Percentiles rank a stretch among this genome's conserved stretches.
phyloP scores from a whole-genome alignment of 192 early-diverging fungal species.

The Mortierella alpina region DNA sequence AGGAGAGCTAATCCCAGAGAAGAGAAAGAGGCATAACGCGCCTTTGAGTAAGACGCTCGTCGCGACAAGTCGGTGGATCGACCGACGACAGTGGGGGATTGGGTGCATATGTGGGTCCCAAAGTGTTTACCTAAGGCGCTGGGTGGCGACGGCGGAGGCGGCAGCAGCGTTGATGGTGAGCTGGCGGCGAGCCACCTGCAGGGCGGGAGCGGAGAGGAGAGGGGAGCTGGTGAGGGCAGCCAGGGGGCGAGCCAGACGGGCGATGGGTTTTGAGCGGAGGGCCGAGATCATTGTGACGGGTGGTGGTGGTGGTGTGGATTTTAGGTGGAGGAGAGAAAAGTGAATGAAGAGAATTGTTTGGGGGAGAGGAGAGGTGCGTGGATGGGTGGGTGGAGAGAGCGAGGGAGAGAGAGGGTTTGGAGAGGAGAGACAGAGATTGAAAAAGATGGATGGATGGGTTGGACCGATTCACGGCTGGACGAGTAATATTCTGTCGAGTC shows the following conservation, averaged over 20 bases:
- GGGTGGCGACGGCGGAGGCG: constrained; percentile 27
- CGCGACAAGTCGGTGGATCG: not conserved
- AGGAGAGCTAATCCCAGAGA: constrained; percentile 29
- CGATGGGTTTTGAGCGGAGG: constrained; percentile 51
- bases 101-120: not conserved
- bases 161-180: constrained; percentile 49
- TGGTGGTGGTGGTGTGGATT: not conserved
- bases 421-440: constrained; percentile 1
- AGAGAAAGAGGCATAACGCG: not conserved
- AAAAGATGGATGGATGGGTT: constrained; percentile 13
- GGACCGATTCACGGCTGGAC: not conserved
- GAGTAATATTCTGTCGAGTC: not conserved
- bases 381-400: not conserved
- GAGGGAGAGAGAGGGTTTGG: not conserved
- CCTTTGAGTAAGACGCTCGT: not conserved
- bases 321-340: not conserved
- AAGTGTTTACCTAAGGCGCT: constrained; percentile 41
- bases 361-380: not conserved
- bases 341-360: no score
- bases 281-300: constrained; percentile 48
- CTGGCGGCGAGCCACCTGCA: constrained; percentile 38
- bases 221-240: constrained; percentile 38
- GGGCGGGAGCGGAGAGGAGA: constrained; percentile 24
- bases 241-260: constrained; percentile 42
- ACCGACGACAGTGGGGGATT: not conserved